Percentiles rank a stretch among this genome's conserved stretches.
phyloP scores from a whole-genome alignment of 2,329 filamentous ascomycete genomes.

The Phaeomoniella chlamydospora region DNA sequence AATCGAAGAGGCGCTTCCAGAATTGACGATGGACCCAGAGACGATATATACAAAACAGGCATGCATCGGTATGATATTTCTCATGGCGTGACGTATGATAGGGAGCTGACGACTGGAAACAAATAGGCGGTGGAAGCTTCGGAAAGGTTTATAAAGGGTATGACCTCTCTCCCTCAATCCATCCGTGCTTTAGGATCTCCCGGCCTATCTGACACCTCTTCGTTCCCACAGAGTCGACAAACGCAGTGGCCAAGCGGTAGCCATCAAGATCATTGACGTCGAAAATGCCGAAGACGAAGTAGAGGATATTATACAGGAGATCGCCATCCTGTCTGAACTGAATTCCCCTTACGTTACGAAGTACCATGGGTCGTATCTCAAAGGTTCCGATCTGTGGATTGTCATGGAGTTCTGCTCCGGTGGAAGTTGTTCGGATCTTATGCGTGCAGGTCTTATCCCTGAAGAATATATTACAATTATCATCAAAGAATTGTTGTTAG shows the following conservation, averaged over 20 bases:
- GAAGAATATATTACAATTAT: conserved; percentile 98
- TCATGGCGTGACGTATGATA: conserved; percentile 3
- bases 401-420: conserved; percentile 99
- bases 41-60: conserved; percentile 85
- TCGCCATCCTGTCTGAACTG: conserved; percentile 89
- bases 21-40: conserved; percentile 56
- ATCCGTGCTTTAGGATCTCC: too few relatives aligned
- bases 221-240: conserved; percentile 85
- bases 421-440: conserved; percentile 85
- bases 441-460: conserved; percentile 81
- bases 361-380: conserved; percentile 93
- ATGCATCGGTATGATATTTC: conserved; percentile 54
- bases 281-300: conserved; percentile 99
- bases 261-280: conserved; percentile 97
- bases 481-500: conserved; percentile 72
- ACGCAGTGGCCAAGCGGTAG: conserved; percentile 79
- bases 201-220: too few relatives aligned
- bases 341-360: conserved; percentile 94
- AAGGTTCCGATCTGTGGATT: conserved; percentile 94
- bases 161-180: conserved; percentile 12
- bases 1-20: too few relatives aligned
- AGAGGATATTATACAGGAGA: conserved; percentile 98
- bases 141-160: conserved; percentile 98
- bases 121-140: conserved; percentile 89
- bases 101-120: too few relatives aligned